Evolutionary conservation across 306 rosid genomes (phyloP).

Genomic region (Vachellia collinsii): DNA sequence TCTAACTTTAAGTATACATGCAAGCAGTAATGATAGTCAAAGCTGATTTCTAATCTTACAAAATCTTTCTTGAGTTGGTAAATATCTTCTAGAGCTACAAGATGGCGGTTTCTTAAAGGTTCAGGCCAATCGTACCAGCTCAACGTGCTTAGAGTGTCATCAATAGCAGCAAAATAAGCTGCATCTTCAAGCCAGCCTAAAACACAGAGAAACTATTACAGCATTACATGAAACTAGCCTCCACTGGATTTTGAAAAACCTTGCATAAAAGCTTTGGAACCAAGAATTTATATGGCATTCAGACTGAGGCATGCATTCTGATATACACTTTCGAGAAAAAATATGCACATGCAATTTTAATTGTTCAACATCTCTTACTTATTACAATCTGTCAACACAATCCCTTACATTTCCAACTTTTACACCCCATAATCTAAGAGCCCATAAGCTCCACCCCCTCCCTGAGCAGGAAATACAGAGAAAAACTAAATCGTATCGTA

Average conservation of each 20-base stretch:
- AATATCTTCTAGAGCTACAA: conserved; percentile 79
- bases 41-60: conserved; percentile 61
- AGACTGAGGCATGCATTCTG: conserved; percentile 20
- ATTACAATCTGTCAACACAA: conserved; percentile 3
- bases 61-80: conserved; percentile 67
- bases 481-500: neutral
- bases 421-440: conserved; percentile 20
- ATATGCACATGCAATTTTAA: conserved; percentile 20
- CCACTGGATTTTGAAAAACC: conserved; percentile 19
- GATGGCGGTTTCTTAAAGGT: conserved; percentile 84
- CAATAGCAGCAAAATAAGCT: conserved; percentile 97
- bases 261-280: conserved; percentile 20
- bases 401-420: conserved; percentile 22
- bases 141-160: conserved; percentile 60
- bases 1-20: conserved; percentile 30
- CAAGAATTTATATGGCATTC: neutral
- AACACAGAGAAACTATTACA: conserved; percentile 39
- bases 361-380: conserved; percentile 16
- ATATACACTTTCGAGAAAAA: conserved; percentile 5
- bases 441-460: neutral
- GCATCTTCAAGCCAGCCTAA: conserved; percentile 98
- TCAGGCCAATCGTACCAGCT: conserved; percentile 96
- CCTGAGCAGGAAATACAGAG: conserved; percentile 1
- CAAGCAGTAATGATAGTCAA: conserved; percentile 33
- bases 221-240: conserved; percentile 33